These are phyloP conservation scores for Verticillium dahliae DNA, from an alignment of 2,329 filamentous ascomycete species.

Conservation along the genomic window DNA sequence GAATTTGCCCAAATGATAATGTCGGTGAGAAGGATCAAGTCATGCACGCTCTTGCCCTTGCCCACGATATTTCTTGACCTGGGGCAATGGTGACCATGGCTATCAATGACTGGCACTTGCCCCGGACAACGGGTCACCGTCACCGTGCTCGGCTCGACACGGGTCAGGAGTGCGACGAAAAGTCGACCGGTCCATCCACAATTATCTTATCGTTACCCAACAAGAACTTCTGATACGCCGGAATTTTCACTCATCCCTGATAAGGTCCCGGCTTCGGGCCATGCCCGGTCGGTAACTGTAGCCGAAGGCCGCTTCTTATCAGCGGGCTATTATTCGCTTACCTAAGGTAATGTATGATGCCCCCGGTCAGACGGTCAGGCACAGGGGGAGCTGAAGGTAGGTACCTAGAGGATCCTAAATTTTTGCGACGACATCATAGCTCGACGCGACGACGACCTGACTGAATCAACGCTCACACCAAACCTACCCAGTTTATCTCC, in stretches of 20 bases:
- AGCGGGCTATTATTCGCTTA: background rate
- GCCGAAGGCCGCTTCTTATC: background rate
- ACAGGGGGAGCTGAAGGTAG: background rate
- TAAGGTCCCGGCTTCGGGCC: background rate
- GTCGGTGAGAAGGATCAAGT: background rate
- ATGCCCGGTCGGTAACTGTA: background rate
- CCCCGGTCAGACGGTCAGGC: background rate
- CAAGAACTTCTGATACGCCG: background rate
- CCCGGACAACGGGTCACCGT: background rate
- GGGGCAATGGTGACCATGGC: background rate
- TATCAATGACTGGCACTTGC: background rate
- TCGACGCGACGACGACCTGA: background rate
- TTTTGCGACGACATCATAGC: slow-evolving; percentile 4
- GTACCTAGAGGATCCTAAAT: background rate
- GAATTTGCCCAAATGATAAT: background rate
- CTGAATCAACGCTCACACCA: background rate
- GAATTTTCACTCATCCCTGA: background rate
- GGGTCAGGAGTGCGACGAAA: background rate
- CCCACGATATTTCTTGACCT: background rate
- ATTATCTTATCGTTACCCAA: slow-evolving; percentile 1
- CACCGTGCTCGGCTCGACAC: slow-evolving; percentile 1
- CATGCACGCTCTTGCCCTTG: background rate
- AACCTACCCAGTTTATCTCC: no score
- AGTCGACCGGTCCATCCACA: background rate
- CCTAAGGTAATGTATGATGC: background rate